Conservation (phyloP, 352 stramenopile genomes). For the Albugo laibachii region DNA sequence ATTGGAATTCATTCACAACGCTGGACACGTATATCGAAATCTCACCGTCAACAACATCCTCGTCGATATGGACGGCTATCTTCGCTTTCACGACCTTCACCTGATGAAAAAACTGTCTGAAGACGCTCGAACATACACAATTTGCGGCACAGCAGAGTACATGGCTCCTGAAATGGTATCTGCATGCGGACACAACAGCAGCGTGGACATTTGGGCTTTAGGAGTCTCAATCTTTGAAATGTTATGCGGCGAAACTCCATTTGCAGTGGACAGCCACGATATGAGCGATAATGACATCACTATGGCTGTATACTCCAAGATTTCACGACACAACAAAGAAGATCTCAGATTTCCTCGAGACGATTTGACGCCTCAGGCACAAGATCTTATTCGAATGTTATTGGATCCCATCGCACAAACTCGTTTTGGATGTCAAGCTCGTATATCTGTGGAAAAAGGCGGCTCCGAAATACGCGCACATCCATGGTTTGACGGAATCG, state of each 20-base stretch:
- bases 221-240: slow-evolving; percentile 79
- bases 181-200: slow-evolving; percentile 48
- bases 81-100: slow-evolving; percentile 73
- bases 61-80: slow-evolving; percentile 54
- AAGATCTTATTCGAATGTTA: slow-evolving; percentile 39
- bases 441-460: slow-evolving; percentile 57
- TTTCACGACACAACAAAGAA: slow-evolving; percentile 44
- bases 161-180: slow-evolving; percentile 80
- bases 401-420: slow-evolving; percentile 50
- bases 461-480: slow-evolving; percentile 62
- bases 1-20: slow-evolving; percentile 69
- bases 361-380: slow-evolving; percentile 29
- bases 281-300: slow-evolving; percentile 64
- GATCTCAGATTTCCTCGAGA: slow-evolving; percentile 27
- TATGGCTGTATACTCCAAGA: slow-evolving; percentile 76
- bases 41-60: slow-evolving; percentile 74
- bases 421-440: slow-evolving; percentile 42
- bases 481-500: slow-evolving; percentile 54
- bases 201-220: slow-evolving; percentile 70
- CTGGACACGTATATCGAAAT: slow-evolving; percentile 62
- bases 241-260: slow-evolving; percentile 71
- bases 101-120: slow-evolving; percentile 73
- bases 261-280: slow-evolving; percentile 34
- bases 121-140: slow-evolving; percentile 68
- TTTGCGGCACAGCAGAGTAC: slow-evolving; percentile 78